A percentile compares a stretch with the other conserved stretches of the same genome.
phyloP scores from a whole-genome alignment of 2,329 filamentous ascomycete species.

The Colletotrichum scovillei region DNA sequence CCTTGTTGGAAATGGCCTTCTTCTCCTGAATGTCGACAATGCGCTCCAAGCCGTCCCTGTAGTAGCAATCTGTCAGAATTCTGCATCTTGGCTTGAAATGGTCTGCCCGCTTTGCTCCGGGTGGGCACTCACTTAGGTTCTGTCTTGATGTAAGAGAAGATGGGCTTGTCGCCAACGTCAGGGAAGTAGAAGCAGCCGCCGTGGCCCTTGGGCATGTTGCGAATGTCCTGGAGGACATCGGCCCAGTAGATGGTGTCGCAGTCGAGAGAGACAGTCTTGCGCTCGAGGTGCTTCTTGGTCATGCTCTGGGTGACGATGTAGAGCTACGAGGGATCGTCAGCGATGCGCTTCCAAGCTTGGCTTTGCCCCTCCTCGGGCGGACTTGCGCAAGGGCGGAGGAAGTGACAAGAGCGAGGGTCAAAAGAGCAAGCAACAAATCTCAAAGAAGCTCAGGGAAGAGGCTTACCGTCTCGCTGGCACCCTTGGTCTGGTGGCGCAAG shows the following conservation, averaged over 20 bases:
- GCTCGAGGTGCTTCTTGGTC: conserved; percentile 41
- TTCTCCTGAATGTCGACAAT: conserved; percentile 45
- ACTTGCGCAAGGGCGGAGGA: background rate
- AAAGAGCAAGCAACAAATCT: background rate
- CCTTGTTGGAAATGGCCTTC: conserved; percentile 44
- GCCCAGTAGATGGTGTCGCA: conserved; percentile 49
- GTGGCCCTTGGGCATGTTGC: conserved; percentile 41
- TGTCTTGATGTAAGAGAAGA: conserved; percentile 46
- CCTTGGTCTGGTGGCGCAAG: conserved; percentile 43
- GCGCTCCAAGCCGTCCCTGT: conserved; percentile 36
- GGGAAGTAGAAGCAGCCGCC: conserved; percentile 43
- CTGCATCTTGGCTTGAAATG: background rate
- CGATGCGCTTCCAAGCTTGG: background rate
- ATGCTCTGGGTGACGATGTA: conserved; percentile 45
- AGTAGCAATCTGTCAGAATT: background rate
- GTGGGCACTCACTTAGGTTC: conserved; percentile 33
- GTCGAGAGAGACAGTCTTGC: conserved; percentile 44
- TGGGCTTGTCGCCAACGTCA: conserved; percentile 43
- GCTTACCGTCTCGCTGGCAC: conserved; percentile 44
- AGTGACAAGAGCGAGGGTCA: background rate
- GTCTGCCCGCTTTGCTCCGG: background rate
- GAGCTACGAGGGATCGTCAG: conserved; percentile 35
- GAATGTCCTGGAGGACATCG: conserved; percentile 42
- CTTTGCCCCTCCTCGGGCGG: background rate
- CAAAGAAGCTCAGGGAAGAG: background rate